A percentile compares a stretch with the other conserved stretches of the same genome.
phyloP scores from a whole-genome alignment of 78 protist genomes.

The Guillardia theta region DNA sequence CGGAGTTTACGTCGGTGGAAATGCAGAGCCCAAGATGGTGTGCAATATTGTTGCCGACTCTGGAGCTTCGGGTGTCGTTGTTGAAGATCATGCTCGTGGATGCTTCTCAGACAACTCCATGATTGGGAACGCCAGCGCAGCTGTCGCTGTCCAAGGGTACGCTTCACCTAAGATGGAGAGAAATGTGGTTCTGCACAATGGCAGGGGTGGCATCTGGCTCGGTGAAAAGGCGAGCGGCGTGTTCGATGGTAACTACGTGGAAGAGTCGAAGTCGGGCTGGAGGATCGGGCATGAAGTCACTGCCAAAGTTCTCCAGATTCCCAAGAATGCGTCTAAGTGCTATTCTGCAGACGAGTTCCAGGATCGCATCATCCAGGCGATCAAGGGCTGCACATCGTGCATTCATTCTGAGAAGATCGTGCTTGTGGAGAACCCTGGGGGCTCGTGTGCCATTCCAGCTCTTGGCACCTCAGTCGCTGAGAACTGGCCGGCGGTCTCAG shows the following conservation, averaged over 20 bases:
- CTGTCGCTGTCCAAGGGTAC: conserved; percentile 15
- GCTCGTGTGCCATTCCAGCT: no score
- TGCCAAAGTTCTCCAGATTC: no score
- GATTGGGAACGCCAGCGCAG: neutral
- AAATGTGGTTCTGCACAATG: neutral
- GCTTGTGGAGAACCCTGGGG: no score
- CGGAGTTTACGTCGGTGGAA: neutral
- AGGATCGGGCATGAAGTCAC: neutral
- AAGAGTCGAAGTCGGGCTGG: neutral
- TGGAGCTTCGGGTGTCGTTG: conserved; percentile 23
- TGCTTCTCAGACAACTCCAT: neutral
- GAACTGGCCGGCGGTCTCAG: no score
- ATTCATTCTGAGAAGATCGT: no score
- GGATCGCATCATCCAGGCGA: no score
- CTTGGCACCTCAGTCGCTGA: no score
- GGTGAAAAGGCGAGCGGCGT: neutral
- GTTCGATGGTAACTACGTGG: neutral
- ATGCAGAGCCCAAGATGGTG: neutral
- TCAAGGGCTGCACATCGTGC: no score
- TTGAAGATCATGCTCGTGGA: neutral
- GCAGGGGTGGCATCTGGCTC: conserved; percentile 29
- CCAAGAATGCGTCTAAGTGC: no score
- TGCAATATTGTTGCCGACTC: neutral
- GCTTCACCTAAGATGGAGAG: neutral
- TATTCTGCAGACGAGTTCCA: no score